These are phyloP conservation scores for Ogataea pignaliae DNA, from an alignment of 805 yeast genomes.

Conservation along the genomic window DNA sequence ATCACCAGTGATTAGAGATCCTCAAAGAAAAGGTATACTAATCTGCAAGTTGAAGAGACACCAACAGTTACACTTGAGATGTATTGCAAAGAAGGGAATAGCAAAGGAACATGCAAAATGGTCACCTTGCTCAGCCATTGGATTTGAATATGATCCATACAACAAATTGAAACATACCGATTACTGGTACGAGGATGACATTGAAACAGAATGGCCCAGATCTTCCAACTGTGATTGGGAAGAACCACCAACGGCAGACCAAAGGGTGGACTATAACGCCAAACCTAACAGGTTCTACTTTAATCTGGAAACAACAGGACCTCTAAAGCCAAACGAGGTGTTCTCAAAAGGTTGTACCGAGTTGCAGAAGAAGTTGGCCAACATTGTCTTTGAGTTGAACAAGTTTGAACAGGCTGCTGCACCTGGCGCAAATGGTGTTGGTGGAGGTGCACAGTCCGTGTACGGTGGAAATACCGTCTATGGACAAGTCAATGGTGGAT, in stretches of 20 bases:
- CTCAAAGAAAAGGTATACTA: slow-evolving; percentile 76
- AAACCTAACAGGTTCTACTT: slow-evolving; percentile 77
- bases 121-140: slow-evolving; percentile 95
- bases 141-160: slow-evolving; percentile 99
- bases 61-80: slow-evolving; percentile 82
- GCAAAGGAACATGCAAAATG: slow-evolving; percentile 98
- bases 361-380: slow-evolving; percentile 86
- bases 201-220: slow-evolving; percentile 90
- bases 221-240: slow-evolving; percentile 90
- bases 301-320: slow-evolving; percentile 91
- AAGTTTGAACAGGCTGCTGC: slow-evolving; percentile 31
- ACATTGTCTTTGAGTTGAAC: slow-evolving; percentile 68
- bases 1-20: slow-evolving; percentile 78
- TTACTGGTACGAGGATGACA: slow-evolving; percentile 91
- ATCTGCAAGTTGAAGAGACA: slow-evolving; percentile 88
- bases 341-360: slow-evolving; percentile 80
- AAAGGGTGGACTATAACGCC: slow-evolving; percentile 79
- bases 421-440: slow-evolving; percentile 26
- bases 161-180: slow-evolving; percentile 94
- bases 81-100: slow-evolving; percentile 96
- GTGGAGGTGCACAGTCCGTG: slow-evolving; percentile 21
- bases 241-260: slow-evolving; percentile 88
- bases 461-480: slow-evolving; percentile 29
- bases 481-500: slow-evolving; percentile 15
- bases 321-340: slow-evolving; percentile 83